Evolutionary conservation across 805 yeast genomes (phyloP), one percentile per base, ranked within the genome.

Genomic region (Kodamaea restingae): DNA sequence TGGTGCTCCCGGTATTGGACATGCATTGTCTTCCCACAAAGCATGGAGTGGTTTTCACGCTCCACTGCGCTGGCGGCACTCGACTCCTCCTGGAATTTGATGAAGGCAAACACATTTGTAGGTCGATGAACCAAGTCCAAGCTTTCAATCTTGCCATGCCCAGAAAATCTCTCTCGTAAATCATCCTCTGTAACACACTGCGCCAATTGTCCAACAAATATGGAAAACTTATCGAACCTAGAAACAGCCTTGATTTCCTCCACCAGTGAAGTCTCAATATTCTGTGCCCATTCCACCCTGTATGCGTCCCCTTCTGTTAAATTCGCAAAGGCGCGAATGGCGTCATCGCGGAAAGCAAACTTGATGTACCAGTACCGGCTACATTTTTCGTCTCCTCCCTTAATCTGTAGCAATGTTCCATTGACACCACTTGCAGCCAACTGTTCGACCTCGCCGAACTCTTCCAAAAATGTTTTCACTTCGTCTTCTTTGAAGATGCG

Each of bases 1-100:
- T 51, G 39, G n/a, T 79, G 60, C 56, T 84, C 93, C 41, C 85
- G 75, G 55, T 82, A 85, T 59, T 86, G 95, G 34, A 88, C 96
- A 58, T 84, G 93, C 70, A 88, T 83, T 7, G 91, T 82, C 56
- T 75, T 81, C 42, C 76, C 78, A 51, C 77, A 63, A 54, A 88
- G 78, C 57, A 81, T 74, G 2, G 95, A 72, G 60, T 87, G 95
- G 55, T 88, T 87, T 54, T 85, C 93, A 45, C 80, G 71, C 58
- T 87, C 95, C 39, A 88, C 86, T 1, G 96, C 95, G 35, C 85
- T 72, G 4, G 93, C 95, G 6, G 95, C 95, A 15, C 93, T 77
- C 15, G 73, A 71, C 49, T 82, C 88, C 8, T 72, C 67, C 25
- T 67, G 69, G 52, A 67, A 88, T 42, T 76, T 76, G 44, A 88